Evolutionary conservation across 2,329 filamentous ascomycete species (phyloP), one percentile per base, ranked within the genome.

Genomic region (Microdochium nivale): DNA sequence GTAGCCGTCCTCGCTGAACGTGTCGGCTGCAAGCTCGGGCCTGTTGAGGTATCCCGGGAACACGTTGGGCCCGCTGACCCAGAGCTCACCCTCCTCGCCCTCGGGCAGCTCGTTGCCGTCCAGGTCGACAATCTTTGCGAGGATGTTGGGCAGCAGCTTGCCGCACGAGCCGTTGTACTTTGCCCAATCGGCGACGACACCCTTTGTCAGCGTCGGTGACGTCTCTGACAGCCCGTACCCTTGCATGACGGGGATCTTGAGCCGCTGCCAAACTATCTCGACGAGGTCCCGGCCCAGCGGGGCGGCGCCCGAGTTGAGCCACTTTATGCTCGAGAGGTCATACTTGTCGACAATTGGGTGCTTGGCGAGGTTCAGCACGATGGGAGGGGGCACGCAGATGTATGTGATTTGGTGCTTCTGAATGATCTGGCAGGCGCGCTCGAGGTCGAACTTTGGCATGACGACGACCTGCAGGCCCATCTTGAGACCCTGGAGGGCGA

Each of bases 201-300:
- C 88, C 10, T 81, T 81, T 59, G 90, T 85, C 0, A 88, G 88
- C 1, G 83, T 86, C 0, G 91, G 90, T 25, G 85, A 85, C 14
- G 90, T 95, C 72, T 97, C 92, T 4, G 84, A 90, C 4, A 97
- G 77, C 0, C 92, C 92, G 63, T 96, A 97, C 19, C 88, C 91
- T 70, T 97, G 92, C 74, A 96, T 96, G 54, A 96, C 83, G 2
- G 86, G 85, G 21, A 95, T 76, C 49, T 83, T 83, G 53, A 94
- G 80, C 8, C 90, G 81, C 21, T 79, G 69, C 74, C 88, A 88
- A 2, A 94, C 80, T 9, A 82, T 79, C 51, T 90, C 81, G 1
- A 92, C 87, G 2, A 97, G 78, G 56, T 96, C 90, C 30, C 76
- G 73, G 0, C 89, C 92, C 40, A 96, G 73, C 0, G 92, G 92